Evolutionary conservation across 805 yeast species (phyloP), one percentile per base, ranked within the genome.

Genomic region (Pichia nakasei): DNA sequence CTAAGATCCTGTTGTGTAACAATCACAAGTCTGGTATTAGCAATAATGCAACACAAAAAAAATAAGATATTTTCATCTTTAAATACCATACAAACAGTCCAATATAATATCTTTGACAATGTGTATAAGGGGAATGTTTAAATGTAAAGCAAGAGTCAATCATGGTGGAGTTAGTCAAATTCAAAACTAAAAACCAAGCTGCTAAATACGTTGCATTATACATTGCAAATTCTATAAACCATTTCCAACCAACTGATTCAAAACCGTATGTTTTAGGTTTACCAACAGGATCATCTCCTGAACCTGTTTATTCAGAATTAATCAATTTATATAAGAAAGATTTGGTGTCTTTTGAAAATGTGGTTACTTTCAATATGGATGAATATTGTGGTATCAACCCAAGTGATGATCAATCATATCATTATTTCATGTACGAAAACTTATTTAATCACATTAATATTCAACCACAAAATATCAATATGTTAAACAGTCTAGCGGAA

Each of bases 251-350:
- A 13, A 65, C 76, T 12, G 52, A 68, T 3, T 44, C 51, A 2
- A 65, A 57, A 36, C 80, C 81, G 15, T 74, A 70, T 52, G 77
- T 77, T 1, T 54, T 76, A 37, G 82, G 82, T 2, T 67, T 77
- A 38, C 82, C 82, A 27, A 76, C 81, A 3, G 82, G 82, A 3
- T 75, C 80, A 5, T 74, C 80, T 5, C 81, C 82, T 13, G 79
- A 74, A 53, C 73, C 72, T 4, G 72, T 76, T 12, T 76, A 76
- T 54, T 62, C 67, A 41, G 57, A 60, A 38, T 61, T 76, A 35
- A 69, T 76, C 22, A 60, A 61, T 38, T 70, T 70, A 11, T 63
- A 75, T 59, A 63, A 66, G 44, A 49, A 52, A 21, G 72, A 73
- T 11, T 55, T 53, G 31, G 64, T 76, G 8, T 63, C 69, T 20